phyloP scores from a whole-genome alignment of 768 basidiomycete genomes.

The Tephrocybe sp. region DNA sequence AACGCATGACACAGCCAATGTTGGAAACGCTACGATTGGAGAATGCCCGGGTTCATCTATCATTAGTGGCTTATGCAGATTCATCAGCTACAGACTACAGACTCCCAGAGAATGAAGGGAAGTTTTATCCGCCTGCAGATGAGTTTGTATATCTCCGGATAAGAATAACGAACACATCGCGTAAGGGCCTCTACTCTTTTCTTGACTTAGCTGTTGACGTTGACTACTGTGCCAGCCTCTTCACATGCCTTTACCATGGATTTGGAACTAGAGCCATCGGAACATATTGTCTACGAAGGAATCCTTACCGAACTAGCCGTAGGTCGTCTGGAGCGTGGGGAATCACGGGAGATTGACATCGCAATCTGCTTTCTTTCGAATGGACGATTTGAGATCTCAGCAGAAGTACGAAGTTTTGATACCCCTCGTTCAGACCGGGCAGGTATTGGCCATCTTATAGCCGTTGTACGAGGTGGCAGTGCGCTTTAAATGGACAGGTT shows the following conservation, averaged over 20 bases:
- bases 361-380: slow-evolving; percentile 73
- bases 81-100: slow-evolving; percentile 16
- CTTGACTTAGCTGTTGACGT: background rate
- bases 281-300: slow-evolving; percentile 74
- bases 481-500: slow-evolving; percentile 2
- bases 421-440: slow-evolving; percentile 23
- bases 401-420: slow-evolving; percentile 39
- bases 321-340: slow-evolving; percentile 59
- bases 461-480: slow-evolving; percentile 27
- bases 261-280: slow-evolving; percentile 54
- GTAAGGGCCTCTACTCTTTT: slow-evolving; percentile 42
- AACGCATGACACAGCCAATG: slow-evolving; percentile 79
- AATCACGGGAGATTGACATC: slow-evolving; percentile 49
- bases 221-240: slow-evolving; percentile 38
- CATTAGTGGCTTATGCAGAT: slow-evolving; percentile 36
- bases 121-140: slow-evolving; percentile 53
- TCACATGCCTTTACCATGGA: slow-evolving; percentile 54
- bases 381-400: slow-evolving; percentile 61
- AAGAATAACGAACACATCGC: slow-evolving; percentile 61
- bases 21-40: slow-evolving; percentile 75
- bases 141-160: slow-evolving; percentile 63
- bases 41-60: slow-evolving; percentile 58
- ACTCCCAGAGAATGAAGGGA: slow-evolving; percentile 34
- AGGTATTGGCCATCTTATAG: slow-evolving; percentile 44
- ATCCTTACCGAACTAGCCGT: slow-evolving; percentile 58